Evolutionary conservation across 2,329 filamentous ascomycete species (phyloP), one percentile per base, ranked within the genome.

Genomic region (Aspergillus arachidicola): DNA sequence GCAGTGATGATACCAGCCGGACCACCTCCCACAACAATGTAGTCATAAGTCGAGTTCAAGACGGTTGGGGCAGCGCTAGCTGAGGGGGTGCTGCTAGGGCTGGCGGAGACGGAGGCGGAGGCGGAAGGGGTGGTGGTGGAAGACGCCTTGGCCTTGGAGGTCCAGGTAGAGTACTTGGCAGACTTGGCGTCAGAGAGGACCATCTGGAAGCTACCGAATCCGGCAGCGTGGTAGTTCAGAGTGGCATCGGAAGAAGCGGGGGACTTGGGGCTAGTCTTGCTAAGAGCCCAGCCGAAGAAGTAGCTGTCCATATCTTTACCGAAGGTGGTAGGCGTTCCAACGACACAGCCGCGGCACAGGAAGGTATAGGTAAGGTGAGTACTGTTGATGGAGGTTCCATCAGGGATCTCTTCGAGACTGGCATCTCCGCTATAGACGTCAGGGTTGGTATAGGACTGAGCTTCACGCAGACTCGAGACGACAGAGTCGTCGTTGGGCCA

Each of bases 1-100:
- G 68, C 68, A 11, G 65, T 64, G 55, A 70, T 64, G 38, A 70
- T 66, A 60, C 68, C 68, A 11, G 68, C 65, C 12, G 68, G 59
- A 54, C 68, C 68, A 32, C 68, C 68, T 14, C 68, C 67, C 34
- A 68, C 64, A n/a, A 70, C 67, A 23, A 70, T 69, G 55, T 70
- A 70, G 46, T 70, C 65, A 56, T 69, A 70, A 28, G 66, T 68
- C 9, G 57, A 41, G 59, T 67, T 68, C n/a, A 61, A 57, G 7
- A 67, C 51, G 4, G 61, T 67, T n/a, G 66, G 59, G 3, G 34
- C 41, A 11, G 61, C 59, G 53, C 63, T 68, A 32, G 66, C 57
- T 1, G 54, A 45, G 34, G 65, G 63, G 9, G 60, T 64, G 10
- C 45, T 28, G 41, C 58, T 64, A 55, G 60, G 59, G 34, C 58